Conservation (phyloP, 2,329 filamentous ascomycete genomes). For the Ceratocystiopsis minuta region DNA sequence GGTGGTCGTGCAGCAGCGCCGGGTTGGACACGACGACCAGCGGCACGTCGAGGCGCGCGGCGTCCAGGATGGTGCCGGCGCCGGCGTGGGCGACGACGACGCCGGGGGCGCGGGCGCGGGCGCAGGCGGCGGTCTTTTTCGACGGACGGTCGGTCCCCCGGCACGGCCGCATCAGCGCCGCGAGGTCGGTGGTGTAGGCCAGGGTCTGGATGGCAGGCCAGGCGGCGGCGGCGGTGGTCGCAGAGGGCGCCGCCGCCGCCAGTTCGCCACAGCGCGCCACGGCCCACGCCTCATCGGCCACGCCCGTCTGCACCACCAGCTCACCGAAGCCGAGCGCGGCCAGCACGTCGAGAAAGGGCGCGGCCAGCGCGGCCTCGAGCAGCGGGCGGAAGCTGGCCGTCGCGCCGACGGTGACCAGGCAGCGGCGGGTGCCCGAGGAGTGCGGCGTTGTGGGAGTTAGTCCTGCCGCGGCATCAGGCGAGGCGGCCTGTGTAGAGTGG, state of each 20-base stretch:
- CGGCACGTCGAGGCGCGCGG: constrained; percentile 52
- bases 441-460: not conserved
- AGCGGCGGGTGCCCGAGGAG: constrained; percentile 20
- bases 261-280: constrained; percentile 2
- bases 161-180: constrained; percentile 37
- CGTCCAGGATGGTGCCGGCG: constrained; percentile 76
- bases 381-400: constrained; percentile 68
- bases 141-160: constrained; percentile 5
- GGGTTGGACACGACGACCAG: constrained; percentile 84
- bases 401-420: constrained; percentile 82
- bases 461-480: not conserved
- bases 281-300: constrained; percentile 40
- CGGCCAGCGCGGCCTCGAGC: constrained; percentile 44
- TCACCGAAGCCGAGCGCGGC: constrained; percentile 44
- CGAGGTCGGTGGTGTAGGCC: constrained; percentile 46
- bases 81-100: constrained; percentile 81
- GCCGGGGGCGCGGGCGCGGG: no score
- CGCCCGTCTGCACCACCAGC: constrained; percentile 64
- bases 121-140: constrained; percentile 14
- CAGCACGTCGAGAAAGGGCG: constrained; percentile 45
- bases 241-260: no score
- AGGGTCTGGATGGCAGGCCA: constrained; percentile 26
- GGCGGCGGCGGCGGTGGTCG: not conserved
- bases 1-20: constrained; percentile 72
- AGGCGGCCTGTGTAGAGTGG: no score